Conservation (phyloP, 2,329 filamentous ascomycete genomes). For the Tolypocladium inflatum region DNA sequence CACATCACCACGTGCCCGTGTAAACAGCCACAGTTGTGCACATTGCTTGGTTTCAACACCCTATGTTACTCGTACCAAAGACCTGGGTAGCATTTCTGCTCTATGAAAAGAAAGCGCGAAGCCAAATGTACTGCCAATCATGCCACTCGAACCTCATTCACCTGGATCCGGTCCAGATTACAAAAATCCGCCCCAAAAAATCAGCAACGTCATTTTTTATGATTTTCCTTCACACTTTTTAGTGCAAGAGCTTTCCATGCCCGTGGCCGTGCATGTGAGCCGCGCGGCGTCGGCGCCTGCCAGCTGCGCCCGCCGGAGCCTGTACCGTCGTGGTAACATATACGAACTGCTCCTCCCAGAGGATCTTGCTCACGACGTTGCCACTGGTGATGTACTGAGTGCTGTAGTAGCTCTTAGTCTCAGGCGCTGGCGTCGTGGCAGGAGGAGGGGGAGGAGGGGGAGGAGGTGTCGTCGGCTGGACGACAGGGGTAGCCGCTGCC, state of each 20-base stretch:
- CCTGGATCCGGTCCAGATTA: slow-evolving; percentile 27
- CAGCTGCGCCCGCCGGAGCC: slow-evolving; percentile 6
- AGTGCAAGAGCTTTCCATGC: slow-evolving; percentile 17
- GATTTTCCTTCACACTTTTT: slow-evolving; percentile 4
- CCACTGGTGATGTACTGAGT: slow-evolving; percentile 44
- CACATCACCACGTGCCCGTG: background rate
- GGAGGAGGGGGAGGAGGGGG: slow-evolving; percentile 7
- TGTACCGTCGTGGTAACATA: slow-evolving; percentile 38
- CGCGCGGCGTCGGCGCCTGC: slow-evolving; percentile 16
- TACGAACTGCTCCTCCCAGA: slow-evolving; percentile 46
- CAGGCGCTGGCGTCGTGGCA: slow-evolving; percentile 7
- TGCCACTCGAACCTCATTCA: slow-evolving; percentile 16
- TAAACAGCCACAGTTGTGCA: background rate
- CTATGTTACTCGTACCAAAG: slow-evolving; percentile 20
- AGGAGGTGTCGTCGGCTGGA: slow-evolving; percentile 1
- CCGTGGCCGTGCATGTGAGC: slow-evolving; percentile 30
- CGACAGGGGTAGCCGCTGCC: background rate
- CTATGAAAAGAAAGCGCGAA: slow-evolving; percentile 21
- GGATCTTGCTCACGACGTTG: slow-evolving; percentile 42
- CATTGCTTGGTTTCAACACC: slow-evolving; percentile 12
- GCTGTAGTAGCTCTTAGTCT: slow-evolving; percentile 28
- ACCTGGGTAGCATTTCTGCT: slow-evolving; percentile 20
- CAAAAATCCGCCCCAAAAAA: slow-evolving; percentile 9
- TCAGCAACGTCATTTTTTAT: slow-evolving; percentile 9
- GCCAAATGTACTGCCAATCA: slow-evolving; percentile 25